Evolutionary conservation across 495 filamentous ascomycete species (phyloP), one percentile per base, ranked within the genome.

Genomic region (Penicillium goetzii): DNA sequence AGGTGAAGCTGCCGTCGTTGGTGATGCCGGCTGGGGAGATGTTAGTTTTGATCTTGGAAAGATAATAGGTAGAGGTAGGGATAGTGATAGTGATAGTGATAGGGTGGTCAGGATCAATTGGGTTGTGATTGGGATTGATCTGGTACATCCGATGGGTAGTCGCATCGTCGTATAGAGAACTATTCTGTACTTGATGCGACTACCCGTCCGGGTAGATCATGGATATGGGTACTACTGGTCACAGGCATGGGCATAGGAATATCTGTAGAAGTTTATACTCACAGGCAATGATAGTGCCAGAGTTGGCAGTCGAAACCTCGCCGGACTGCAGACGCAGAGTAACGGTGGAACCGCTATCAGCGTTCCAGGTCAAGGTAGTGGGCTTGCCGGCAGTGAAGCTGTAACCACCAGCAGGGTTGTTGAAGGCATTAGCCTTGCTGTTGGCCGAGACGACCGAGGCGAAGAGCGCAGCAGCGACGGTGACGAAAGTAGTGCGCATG

Each of bases 1-100:
- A 88, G 61, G 79, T 82, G 78, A 76, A 88, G 62, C 71, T 77
- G 63, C 87, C 87, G 49, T 76, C 77, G 79, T 90, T 89, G 52
- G 70, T 53, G 67, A 88, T 81, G 63, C 69, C 68, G 25, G 78
- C 86, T 88, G 54, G 30, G 28, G 12, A 9, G 14, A 9, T 2
- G 10, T 34, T 55, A 38, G 52, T 36, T 21, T 52, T n/a, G n/a
- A n/a, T n/a, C n/a, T n/a, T n/a, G n/a, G n/a, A n/a, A n/a, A n/a
- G n/a, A n/a, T n/a, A n/a, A n/a, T n/a, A n/a, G n/a, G n/a, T n/a
- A n/a, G n/a, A n/a, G n/a, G 30, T 28, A 12, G 14, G 49, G 12
- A 30, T 26, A 12, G 25, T 4, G 11, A 51, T n/a, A 19, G 41
- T 8, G 8, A 3, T 17, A 2, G 12, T 15, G 38, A 41, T n/a